Conservation (phyloP, 768 basidiomycete species). For the Serendipita vermifera region DNA sequence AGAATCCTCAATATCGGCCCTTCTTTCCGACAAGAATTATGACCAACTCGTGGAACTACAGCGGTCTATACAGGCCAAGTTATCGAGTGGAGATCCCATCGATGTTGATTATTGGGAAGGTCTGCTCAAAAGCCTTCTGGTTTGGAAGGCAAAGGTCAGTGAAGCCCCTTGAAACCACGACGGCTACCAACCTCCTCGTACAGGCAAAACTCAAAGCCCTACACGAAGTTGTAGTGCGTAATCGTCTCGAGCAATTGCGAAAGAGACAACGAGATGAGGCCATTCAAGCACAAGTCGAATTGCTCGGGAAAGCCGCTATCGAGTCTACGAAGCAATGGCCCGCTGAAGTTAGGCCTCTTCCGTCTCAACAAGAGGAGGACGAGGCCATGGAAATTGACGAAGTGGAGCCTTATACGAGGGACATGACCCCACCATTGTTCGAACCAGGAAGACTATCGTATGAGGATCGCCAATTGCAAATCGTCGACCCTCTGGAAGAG, state of each 20-base stretch:
- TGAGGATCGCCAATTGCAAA: constrained; percentile 74
- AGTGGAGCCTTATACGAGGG: constrained; percentile 66
- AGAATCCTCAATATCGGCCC: constrained; percentile 66
- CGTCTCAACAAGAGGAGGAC: constrained; percentile 23
- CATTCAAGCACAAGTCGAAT: constrained; percentile 81
- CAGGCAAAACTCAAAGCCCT: constrained; percentile 84
- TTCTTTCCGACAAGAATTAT: constrained; percentile 76
- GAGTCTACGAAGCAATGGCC: constrained; percentile 38
- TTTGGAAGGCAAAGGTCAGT: constrained; percentile 97
- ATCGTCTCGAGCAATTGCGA: constrained; percentile 89
- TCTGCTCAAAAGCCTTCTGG: constrained; percentile 77
- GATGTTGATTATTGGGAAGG: constrained; percentile 98
- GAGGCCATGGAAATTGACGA: constrained; percentile 35
- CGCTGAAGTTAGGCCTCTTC: constrained; percentile 27
- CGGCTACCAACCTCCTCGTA: not conserved
- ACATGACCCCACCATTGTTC: constrained; percentile 73
- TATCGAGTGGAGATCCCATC: constrained; percentile 82
- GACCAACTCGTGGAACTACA: constrained; percentile 76
- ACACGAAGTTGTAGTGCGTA: constrained; percentile 93
- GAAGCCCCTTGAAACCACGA: constrained; percentile 10
- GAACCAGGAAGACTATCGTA: constrained; percentile 54
- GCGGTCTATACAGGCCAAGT: constrained; percentile 73
- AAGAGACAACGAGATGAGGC: constrained; percentile 95
- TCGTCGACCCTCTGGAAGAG: constrained; percentile 58
- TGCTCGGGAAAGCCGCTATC: constrained; percentile 62